Conservation (phyloP, 2,329 filamentous ascomycete species). For the Chrysoporthe deuterocubensis region DNA sequence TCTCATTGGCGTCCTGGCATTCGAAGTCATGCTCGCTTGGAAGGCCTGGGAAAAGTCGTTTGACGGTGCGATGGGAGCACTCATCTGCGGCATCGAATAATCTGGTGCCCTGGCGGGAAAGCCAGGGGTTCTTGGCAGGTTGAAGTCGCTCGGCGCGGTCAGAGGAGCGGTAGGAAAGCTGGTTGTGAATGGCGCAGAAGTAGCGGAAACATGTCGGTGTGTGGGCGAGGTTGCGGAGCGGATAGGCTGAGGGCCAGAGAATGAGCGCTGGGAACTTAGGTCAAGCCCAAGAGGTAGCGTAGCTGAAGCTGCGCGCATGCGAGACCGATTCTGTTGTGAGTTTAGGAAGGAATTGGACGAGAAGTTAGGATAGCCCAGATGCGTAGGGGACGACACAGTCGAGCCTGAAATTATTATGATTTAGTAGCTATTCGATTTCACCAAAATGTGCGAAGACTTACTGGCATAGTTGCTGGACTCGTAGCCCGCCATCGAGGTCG, state of each 20-base stretch:
- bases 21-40: conserved; percentile 44
- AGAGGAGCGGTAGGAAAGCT: conserved; percentile 59
- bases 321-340: conserved; percentile 47
- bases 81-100: conserved; percentile 59
- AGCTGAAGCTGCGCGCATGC: conserved; percentile 54
- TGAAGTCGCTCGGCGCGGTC: conserved; percentile 58
- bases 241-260: conserved; percentile 36
- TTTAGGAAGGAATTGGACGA: conserved; percentile 47
- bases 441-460: conserved; percentile 39
- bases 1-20: conserved; percentile 48
- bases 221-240: conserved; percentile 40
- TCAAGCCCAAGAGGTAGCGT: conserved; percentile 51
- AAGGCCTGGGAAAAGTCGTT: conserved; percentile 57
- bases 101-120: conserved; percentile 44
- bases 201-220: conserved; percentile 41
- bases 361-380: conserved; percentile 54
- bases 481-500: conserved; percentile 50
- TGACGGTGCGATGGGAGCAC: conserved; percentile 56
- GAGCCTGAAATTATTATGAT: conserved; percentile 42
- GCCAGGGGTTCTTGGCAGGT: conserved; percentile 49
- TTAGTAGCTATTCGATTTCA: conserved; percentile 11
- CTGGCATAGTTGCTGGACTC: conserved; percentile 57
- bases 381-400: conserved; percentile 53
- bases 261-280: conserved; percentile 47
- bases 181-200: conserved; percentile 50